Evolutionary conservation across 805 yeast species (phyloP).

Genomic region (Yamadazyma olivae): DNA sequence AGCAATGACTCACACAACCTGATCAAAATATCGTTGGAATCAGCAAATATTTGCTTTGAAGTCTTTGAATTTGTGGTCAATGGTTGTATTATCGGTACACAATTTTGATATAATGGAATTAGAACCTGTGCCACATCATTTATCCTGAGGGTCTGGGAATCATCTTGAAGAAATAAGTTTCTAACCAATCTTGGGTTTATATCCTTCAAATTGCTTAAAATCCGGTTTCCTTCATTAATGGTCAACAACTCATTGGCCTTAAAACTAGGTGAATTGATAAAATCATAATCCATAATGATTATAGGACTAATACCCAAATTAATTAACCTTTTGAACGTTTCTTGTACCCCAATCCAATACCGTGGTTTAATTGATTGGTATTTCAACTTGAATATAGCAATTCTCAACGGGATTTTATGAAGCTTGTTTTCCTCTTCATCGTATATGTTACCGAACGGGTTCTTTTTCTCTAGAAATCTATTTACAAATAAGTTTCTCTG

Average conservation of each 20-base stretch:
- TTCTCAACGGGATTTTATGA: conserved; percentile 42
- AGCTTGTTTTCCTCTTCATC: conserved; percentile 30
- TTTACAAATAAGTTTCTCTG: conserved; percentile 33
- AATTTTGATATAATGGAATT: conserved; percentile 40
- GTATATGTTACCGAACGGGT: conserved; percentile 33
- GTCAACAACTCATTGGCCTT: conserved; percentile 29
- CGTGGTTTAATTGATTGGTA: conserved; percentile 28
- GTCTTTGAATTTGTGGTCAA: conserved; percentile 37
- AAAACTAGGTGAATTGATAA: conserved; percentile 19
- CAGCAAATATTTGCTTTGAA: conserved; percentile 23
- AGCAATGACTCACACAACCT: conserved; percentile 24
- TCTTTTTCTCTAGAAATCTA: conserved; percentile 27
- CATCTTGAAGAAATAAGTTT: conserved; percentile 12
- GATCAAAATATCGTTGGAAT: conserved; percentile 22
- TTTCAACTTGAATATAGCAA: conserved; percentile 56
- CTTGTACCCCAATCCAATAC: conserved; percentile 47
- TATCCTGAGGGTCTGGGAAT: conserved; percentile 8
- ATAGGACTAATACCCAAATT: conserved; percentile 75
- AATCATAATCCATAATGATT: conserved; percentile 52
- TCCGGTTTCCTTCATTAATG: conserved; percentile 28
- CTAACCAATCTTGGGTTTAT: conserved; percentile 23
- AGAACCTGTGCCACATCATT: conserved; percentile 29
- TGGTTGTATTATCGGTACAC: conserved; percentile 69
- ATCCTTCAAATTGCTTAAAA: conserved; percentile 22
- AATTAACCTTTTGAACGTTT: conserved; percentile 52